phyloP scores from a whole-genome alignment of 768 basidiomycete species.

The Favolaschia claudopus region DNA sequence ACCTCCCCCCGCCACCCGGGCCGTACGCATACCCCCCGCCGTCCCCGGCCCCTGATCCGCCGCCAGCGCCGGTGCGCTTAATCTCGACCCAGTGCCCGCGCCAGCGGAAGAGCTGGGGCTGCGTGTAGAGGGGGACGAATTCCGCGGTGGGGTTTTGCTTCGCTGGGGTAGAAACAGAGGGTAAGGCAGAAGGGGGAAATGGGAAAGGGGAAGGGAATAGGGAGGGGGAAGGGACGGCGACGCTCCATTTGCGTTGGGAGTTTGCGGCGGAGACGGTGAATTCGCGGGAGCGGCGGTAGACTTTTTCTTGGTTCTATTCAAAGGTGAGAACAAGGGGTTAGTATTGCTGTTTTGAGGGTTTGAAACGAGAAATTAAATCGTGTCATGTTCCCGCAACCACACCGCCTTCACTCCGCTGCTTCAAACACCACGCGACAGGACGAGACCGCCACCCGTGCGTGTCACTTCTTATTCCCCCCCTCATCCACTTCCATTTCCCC shows the following conservation, averaged over 20 bases:
- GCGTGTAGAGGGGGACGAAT: conserved; percentile 50
- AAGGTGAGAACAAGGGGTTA: not conserved
- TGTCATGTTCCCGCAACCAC: too few relatives aligned
- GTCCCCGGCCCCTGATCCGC: not conserved
- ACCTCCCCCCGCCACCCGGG: not conserved
- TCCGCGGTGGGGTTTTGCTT: conserved; percentile 45
- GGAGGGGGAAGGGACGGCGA: too few relatives aligned
- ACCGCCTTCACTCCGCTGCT: too few relatives aligned
- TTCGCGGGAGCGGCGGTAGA: conserved; percentile 52
- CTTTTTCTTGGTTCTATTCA: conserved; percentile 47
- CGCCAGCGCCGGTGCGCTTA: conserved; percentile 29
- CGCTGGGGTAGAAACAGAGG: too few relatives aligned
- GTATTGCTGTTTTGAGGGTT: too few relatives aligned
- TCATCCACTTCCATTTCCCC: too few relatives aligned
- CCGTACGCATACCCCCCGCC: conserved; percentile 10
- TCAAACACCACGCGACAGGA: too few relatives aligned
- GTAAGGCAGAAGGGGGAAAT: too few relatives aligned
- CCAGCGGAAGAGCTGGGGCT: conserved; percentile 53
- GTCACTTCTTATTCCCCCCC: too few relatives aligned
- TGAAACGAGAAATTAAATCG: not conserved
- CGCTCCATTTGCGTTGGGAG: conserved; percentile 36
- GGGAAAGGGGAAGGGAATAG: too few relatives aligned
- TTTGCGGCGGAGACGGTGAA: conserved; percentile 48
- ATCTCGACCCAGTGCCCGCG: conserved; percentile 53
- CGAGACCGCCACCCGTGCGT: too few relatives aligned